A percentile compares a stretch with the other conserved stretches of the same genome.
phyloP scores from a whole-genome alignment of 2,329 filamentous ascomycete genomes.

The Lasiodiplodia sp. region DNA sequence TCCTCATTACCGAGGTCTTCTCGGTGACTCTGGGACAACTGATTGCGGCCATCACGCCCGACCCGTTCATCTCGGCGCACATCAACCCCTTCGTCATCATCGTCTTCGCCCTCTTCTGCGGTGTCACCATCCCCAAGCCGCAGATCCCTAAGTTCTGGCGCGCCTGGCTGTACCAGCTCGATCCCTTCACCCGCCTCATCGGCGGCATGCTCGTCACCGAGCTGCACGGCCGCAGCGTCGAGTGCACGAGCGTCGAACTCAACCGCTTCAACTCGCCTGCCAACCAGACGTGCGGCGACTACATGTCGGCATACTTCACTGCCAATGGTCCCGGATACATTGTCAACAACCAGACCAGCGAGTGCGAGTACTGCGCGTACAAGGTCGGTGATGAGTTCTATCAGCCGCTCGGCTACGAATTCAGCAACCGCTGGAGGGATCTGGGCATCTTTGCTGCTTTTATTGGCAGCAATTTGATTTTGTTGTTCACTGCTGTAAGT shows the following conservation, averaged over 20 bases:
- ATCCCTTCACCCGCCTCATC: slow-evolving; percentile 84
- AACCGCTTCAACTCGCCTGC: slow-evolving; percentile 72
- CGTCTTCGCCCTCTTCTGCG: slow-evolving; percentile 84
- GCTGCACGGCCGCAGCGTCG: slow-evolving; percentile 70
- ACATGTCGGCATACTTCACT: slow-evolving; percentile 76
- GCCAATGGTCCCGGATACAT: slow-evolving; percentile 76
- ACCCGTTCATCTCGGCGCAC: slow-evolving; percentile 78
- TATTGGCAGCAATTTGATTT: slow-evolving; percentile 76
- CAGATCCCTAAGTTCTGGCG: slow-evolving; percentile 83
- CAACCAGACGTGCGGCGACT: slow-evolving; percentile 74
- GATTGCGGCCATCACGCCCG: slow-evolving; percentile 78
- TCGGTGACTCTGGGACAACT: slow-evolving; percentile 78
- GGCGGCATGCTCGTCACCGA: slow-evolving; percentile 81
- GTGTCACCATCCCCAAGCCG: slow-evolving; percentile 79
- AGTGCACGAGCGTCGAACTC: slow-evolving; percentile 67
- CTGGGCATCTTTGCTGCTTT: slow-evolving; percentile 80
- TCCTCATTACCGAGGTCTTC: slow-evolving; percentile 85
- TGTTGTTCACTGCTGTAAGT: slow-evolving; percentile 61
- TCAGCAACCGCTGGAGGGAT: slow-evolving; percentile 78
- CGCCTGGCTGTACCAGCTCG: slow-evolving; percentile 80
- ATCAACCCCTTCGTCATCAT: slow-evolving; percentile 85
- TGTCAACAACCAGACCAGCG: slow-evolving; percentile 67
- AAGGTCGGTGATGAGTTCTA: slow-evolving; percentile 84
- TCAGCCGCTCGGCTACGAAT: slow-evolving; percentile 69
- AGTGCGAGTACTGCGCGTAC: slow-evolving; percentile 84